Base-by-base conservation (phyloP, 371 early-diverging fungal species). In the Apophysomyces trapeziformis region DNA sequence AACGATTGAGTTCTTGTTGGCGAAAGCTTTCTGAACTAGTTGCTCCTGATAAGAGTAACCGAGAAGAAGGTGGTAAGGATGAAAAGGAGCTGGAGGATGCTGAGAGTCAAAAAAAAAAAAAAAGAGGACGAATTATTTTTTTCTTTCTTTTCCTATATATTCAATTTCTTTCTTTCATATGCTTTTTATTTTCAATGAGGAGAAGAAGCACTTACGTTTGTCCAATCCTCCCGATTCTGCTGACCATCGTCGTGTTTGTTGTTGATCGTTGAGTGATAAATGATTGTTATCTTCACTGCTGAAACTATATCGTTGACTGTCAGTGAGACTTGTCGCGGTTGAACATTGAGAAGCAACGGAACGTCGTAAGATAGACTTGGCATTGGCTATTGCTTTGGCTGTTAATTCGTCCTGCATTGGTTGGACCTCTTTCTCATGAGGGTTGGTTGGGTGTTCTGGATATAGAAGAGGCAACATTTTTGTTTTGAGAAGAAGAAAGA, bases 341-440 rank as follows among this genome's bases (percentile, higher is more conserved):
- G 79, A 75, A 56, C 70, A 71, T 58, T 78, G 78, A 5, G 79
- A 79, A 21, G 73, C 72, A 7, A 79, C 60, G 1, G 79, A 79
- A 47, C 72, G 69, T 8, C 79, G 64, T 63, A 75, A 70, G 7
- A 58, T 36, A 35, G 63, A 65, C 57, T 66, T 76, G 21, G 54
- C 54, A 21, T 21, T 21, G 9, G n/a, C 16, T 50, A 50, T 18
- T 16, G 68, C 68, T 16, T 59, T 56, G 41, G 38, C 67, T 4
- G 65, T 57, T 32, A 36, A 57, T n/a, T 44, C 45, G 38, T 44
- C 41, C 44, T 45, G 43, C 43, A 62, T 58, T 2, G 61, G 64
- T 16, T 66, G 63, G 18, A 63, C 64, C 12, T 70, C 68, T 18
- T 57, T 67, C 18, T 41, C 38, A 26, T 64, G 66, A 13, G 44